phyloP scores from a whole-genome alignment of 1,139 yeast genomes.

The Insectozyma bohioensis region DNA sequence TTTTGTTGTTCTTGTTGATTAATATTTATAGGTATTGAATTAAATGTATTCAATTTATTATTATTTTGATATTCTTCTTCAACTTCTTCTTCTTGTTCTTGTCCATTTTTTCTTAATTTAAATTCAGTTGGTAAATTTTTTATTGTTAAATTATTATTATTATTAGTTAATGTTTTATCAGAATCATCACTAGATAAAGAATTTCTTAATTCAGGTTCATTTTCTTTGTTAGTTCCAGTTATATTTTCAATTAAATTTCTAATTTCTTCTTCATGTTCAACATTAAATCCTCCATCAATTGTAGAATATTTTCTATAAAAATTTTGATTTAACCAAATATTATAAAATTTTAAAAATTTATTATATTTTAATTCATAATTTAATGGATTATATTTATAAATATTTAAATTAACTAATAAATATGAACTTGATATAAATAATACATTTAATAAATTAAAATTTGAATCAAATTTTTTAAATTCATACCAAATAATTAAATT shows the following conservation, averaged over 20 bases:
- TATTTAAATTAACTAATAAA: conserved; percentile 4
- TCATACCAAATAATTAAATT: conserved; percentile 8
- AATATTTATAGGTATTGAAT: conserved; percentile 9
- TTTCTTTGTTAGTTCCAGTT: too few relatives aligned
- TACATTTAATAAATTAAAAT: conserved; percentile 5
- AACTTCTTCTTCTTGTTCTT: not conserved
- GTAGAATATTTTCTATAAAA: conserved; percentile 3
- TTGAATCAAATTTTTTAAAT: conserved; percentile 4
- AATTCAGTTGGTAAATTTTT: conserved; percentile 14
- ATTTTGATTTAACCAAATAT: conserved; percentile 13
- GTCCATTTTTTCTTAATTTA: conserved; percentile 7
- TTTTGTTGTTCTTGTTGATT: conserved; percentile 1
- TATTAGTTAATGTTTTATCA: conserved; percentile 11
- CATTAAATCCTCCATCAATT: not conserved
- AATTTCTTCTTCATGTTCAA: conserved; percentile 10
- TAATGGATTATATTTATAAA: conserved; percentile 10
- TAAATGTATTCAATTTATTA: not conserved
- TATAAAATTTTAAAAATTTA: conserved; percentile 12
- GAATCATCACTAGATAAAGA: conserved; percentile 15
- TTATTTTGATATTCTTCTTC: too few relatives aligned
- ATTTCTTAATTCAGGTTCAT: conserved; percentile 9
- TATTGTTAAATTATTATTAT: conserved; percentile 10
- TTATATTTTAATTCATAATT: conserved; percentile 8
- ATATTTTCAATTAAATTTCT: conserved; percentile 9
- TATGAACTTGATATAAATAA: conserved; percentile 12